Evolutionary conservation across 225 moss, liverwort and hornwort species (phyloP).

Genomic region (Sphagnum contortum): DNA sequence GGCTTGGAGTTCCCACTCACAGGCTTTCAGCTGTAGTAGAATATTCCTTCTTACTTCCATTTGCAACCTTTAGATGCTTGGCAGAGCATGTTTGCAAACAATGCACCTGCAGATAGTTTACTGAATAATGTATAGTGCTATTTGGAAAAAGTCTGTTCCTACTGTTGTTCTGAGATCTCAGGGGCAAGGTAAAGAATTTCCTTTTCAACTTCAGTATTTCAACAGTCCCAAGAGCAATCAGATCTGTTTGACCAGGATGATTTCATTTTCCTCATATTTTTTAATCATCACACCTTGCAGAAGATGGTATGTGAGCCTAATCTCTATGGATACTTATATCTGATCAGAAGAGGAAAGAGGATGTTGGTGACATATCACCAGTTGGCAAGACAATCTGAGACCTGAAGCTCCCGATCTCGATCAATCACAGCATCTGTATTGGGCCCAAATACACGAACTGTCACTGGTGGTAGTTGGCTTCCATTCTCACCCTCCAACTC

Average conservation of each 20-base stretch:
- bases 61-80: neutral
- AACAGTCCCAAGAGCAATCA: neutral
- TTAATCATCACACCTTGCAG: neutral
- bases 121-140: neutral
- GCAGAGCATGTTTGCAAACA: constrained; percentile 1
- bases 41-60: neutral
- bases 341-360: neutral
- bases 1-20: neutral
- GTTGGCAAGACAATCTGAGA: constrained; percentile 5
- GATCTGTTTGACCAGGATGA: neutral
- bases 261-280: neutral
- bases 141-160: neutral
- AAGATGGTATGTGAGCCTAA: neutral
- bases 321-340: neutral
- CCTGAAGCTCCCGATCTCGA: constrained; percentile 80
- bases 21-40: neutral
- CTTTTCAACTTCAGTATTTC: neutral
- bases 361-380: constrained; percentile 2
- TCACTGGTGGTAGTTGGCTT: constrained; percentile 33
- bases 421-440: constrained; percentile 85
- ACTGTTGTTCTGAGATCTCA: neutral
- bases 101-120: neutral
- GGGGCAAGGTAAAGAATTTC: neutral
- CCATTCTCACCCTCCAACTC: constrained; percentile 42
- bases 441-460: constrained; percentile 75